Conservation (phyloP, 1,284 basidiomycete species). For the Cutaneotrichosporon sp. region DNA sequence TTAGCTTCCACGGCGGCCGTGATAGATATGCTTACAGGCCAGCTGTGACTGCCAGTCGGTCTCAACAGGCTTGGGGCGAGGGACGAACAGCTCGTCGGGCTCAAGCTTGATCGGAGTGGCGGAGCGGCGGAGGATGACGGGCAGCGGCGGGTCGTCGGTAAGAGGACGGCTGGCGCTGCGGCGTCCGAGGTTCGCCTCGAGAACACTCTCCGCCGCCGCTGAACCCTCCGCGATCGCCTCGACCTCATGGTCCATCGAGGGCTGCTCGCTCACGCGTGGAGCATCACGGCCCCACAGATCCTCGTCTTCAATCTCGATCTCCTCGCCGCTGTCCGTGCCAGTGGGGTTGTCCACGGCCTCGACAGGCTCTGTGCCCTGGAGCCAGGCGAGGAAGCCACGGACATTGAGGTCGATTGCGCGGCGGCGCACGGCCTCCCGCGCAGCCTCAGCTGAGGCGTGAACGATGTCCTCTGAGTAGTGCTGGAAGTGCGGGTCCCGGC, state of each 20-base stretch:
- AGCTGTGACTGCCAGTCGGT: constrained; percentile 26
- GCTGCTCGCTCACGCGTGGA: background rate
- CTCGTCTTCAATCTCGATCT: background rate
- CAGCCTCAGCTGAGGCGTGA: constrained; percentile 15
- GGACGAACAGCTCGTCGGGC: background rate
- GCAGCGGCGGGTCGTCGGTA: no score
- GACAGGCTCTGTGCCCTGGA: background rate
- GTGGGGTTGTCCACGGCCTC: no score
- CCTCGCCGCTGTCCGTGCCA: background rate
- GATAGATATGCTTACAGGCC: constrained; percentile 18
- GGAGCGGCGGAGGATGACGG: no score
- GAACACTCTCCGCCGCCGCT: no score
- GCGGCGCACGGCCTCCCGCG: constrained; percentile 21
- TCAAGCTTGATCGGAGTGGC: background rate
- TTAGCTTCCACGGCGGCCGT: no score
- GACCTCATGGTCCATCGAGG: no score
- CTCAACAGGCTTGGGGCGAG: constrained; percentile 5
- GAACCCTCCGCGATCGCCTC: no score
- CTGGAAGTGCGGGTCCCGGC: constrained; percentile 8
- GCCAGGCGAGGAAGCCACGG: constrained; percentile 8
- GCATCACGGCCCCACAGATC: background rate
- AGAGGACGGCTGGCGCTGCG: no score
- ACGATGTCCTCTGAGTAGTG: constrained; percentile 18
- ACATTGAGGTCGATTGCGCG: constrained; percentile 25
- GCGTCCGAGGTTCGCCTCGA: no score